Evolutionary conservation across 495 filamentous ascomycete genomes (phyloP), one percentile per base, ranked within the genome.

Genomic region (Copromyces sp.): DNA sequence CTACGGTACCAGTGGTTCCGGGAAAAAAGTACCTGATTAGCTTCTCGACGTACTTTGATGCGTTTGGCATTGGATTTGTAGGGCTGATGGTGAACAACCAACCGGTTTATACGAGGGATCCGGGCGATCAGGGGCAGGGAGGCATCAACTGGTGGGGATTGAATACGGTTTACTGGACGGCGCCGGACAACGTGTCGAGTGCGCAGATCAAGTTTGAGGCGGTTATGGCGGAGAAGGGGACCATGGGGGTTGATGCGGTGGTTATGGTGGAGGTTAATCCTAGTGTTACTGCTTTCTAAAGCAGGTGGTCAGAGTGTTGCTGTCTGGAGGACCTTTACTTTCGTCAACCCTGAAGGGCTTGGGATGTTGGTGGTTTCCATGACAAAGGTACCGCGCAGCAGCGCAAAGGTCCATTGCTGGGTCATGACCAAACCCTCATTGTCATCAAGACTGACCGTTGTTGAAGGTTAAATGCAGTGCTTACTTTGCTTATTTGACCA

Each of bases 31-130:
- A 75, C 41, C 32, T 40, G 65, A 45, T 75, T 1, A 65, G 29
- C 12, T 75, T 73, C 68, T 44, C 24, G 0, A 44, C 72, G 1
- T 69, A 47, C 9, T 75, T 73, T 17, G 42, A 47, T 38, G 35
- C 59, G 24, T 16, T 68, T 2, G 42, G 39, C 2, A 47, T 68
- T 4, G 74, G 74, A 0, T 73, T 71, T 29, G 42, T 75, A 1
- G 74, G 71, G 8, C 24, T 75, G 4, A 71, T 70, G 72, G 41
- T 73, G 1, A 75, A 75, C 37, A 39, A 47, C 17, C 7, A 14
- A 1, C 65, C 73, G n/a, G 39, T 74, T 9, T 74, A 69, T 9
- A 75, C 69, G 8, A 68, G 41, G 12, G 73, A 70, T 42, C 38
- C 69, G 32, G 37, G 9, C 0, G 69, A 73, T 20, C 41, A 39